Percentiles rank a stretch among this genome's conserved stretches.
Conservation (phyloP, 2,329 filamentous ascomycete genomes). For the Ophiostoma triangulosporum region DNA sequence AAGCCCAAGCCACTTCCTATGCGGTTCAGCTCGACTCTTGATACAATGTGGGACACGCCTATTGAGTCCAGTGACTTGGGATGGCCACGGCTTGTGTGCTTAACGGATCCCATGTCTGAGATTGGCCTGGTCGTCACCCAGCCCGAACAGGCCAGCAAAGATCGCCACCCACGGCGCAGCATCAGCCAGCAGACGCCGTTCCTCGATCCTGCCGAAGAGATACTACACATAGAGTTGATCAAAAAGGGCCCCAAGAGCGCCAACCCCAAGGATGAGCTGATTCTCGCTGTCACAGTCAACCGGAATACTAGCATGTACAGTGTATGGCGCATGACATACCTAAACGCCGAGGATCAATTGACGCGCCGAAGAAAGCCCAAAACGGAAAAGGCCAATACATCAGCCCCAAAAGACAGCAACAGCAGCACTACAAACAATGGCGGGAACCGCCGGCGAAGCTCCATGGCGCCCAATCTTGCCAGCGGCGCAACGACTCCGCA, state of each 20-base stretch:
- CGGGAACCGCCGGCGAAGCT: conserved; percentile 39
- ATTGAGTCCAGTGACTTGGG: conserved; percentile 40
- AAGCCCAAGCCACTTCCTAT: conserved; percentile 41
- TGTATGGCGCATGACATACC: conserved; percentile 71
- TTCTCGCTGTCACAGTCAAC: conserved; percentile 72
- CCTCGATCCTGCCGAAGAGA: conserved; percentile 65
- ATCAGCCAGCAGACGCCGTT: conserved; percentile 34
- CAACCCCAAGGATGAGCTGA: conserved; percentile 37
- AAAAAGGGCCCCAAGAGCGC: conserved; percentile 28
- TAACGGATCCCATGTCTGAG: conserved; percentile 77
- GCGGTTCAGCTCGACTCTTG: conserved; percentile 39
- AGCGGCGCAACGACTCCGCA: conserved; percentile 69
- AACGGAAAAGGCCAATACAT: conserved; percentile 30
- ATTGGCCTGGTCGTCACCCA: conserved; percentile 66
- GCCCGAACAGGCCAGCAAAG: conserved; percentile 28
- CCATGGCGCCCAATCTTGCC: conserved; percentile 52
- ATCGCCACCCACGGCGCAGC: conserved; percentile 23
- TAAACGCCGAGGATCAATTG: conserved; percentile 50
- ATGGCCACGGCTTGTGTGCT: conserved; percentile 64
- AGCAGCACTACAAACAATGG: neutral
- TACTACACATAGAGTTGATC: conserved; percentile 65
- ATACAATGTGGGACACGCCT: conserved; percentile 43
- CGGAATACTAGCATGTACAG: conserved; percentile 63
- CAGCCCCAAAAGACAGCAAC: conserved; percentile 8
- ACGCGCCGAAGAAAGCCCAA: conserved; percentile 32